Percentiles rank a stretch among this genome's conserved stretches.
phyloP scores from a whole-genome alignment of 768 basidiomycete genomes.

The Russula compacta region DNA sequence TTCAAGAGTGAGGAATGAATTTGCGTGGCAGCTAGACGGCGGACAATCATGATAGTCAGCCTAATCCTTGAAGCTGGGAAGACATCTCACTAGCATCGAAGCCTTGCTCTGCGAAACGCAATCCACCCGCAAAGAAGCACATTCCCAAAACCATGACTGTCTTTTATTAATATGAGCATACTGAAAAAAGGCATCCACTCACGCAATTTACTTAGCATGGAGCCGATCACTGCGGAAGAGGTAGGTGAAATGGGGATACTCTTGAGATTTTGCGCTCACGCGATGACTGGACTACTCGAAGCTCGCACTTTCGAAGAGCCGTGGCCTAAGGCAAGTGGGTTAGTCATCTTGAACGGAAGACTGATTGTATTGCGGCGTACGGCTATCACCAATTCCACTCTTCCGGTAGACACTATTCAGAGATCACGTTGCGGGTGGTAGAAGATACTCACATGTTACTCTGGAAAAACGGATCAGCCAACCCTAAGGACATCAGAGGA shows the following conservation, averaged over 20 bases:
- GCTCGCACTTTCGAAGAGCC: slow-evolving; percentile 73
- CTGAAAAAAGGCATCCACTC: slow-evolving; percentile 21
- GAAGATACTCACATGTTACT: slow-evolving; percentile 50
- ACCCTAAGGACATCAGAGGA: neutral
- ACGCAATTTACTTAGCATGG: slow-evolving; percentile 72
- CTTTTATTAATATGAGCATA: slow-evolving; percentile 4
- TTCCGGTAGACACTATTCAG: slow-evolving; percentile 14
- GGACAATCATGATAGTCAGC: neutral
- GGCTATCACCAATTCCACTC: slow-evolving; percentile 59
- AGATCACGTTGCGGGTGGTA: neutral
- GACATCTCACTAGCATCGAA: slow-evolving; percentile 54
- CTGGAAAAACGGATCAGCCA: slow-evolving; percentile 30
- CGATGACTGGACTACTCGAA: slow-evolving; percentile 72
- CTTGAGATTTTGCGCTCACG: slow-evolving; percentile 35
- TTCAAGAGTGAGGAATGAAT: slow-evolving; percentile 65
- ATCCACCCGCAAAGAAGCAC: slow-evolving; percentile 77
- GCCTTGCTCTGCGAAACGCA: slow-evolving; percentile 68
- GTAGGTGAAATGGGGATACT: slow-evolving; percentile 3
- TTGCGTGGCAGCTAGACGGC: slow-evolving; percentile 51
- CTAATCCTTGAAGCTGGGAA: neutral
- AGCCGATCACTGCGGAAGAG: slow-evolving; percentile 56
- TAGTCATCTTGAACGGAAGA: neutral
- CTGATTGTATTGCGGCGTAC: slow-evolving; percentile 34
- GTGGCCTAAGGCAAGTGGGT: slow-evolving; percentile 43
- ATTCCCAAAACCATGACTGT: slow-evolving; percentile 77